Evolutionary conservation across 352 stramenopile genomes (phyloP), one percentile per base, ranked within the genome.

Genomic region (Globisporangium viniferum): DNA sequence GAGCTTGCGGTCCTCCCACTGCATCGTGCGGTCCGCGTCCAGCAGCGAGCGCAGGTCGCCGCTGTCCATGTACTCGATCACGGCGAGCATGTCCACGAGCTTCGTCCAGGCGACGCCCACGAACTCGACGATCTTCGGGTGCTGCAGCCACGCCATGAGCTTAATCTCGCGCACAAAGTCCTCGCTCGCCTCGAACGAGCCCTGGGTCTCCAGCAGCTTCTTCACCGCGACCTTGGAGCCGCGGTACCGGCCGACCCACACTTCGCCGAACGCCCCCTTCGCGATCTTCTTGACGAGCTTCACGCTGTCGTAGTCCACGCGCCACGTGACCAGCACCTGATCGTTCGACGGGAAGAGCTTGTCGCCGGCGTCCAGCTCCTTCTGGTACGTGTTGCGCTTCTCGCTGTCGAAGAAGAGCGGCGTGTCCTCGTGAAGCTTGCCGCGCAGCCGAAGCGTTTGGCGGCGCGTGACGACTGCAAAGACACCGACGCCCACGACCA

Each of bases 61-160:
- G 9, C 69, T 79, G 57, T 90, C 83, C 83, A 91, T 91, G 62
- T 76, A 91, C 66, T 91, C 83, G 46, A 84, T 81, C 10, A 91
- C 79, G 1, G 81, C 83, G 18, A 89, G 65, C 79, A 90, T 90
- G 53, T 91, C 83, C 60, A 83, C 73, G 41, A 89, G 62, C 51
- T 79, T 83, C 9, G 83, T 91, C 83, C 83, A 91, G 44, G 81
- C 83, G n/a, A 90, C 83, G 67, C 83, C 83, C n/a, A 91, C 63
- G 51, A 91, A 91, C 60, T 79, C 63, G 57, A 90, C 73, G 68
- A 91, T 78, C 60, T 88, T 89, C 12, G 81, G 83, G 64, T 91
- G 81, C 59, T 88, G 70, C 44, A 91, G 73, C 79, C 81, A 89
- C 46, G 83, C 81, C 79, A 90, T 88, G 39, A 91, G 72, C 59